Evolutionary conservation across 441 rosid species (phyloP), one percentile per base, ranked within the genome.

Genomic region (Croton setiger): DNA sequence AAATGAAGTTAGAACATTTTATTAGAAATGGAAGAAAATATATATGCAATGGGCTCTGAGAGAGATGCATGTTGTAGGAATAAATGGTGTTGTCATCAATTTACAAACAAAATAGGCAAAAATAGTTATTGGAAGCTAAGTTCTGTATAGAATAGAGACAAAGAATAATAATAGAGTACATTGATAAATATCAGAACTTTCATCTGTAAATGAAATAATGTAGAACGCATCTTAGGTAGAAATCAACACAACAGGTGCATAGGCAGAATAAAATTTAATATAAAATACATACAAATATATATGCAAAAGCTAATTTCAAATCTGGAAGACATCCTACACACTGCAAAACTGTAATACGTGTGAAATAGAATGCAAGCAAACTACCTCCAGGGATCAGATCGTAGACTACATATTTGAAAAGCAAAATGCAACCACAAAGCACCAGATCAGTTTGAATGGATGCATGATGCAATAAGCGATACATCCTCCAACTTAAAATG

Each of bases 1-100:
- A 51, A 21, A 69, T 48, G 62, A 47, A 60, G 64, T 72, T 52
- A 78, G 70, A 51, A 36, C 66, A 77, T 51, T 35, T 49, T 31
- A 59, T 64, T 64, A n/a, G 9, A 1, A 23, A 31, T 15, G 17
- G 27, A 17, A 37, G 4, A 66, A 18, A n/a, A 12, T 3, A 37
- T 39, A 68, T 17, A 61, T 49, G 52, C 20, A 37, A 49, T 27
- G 10, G 37, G 48, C 53, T 61, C 41, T 62, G 31, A 58, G 44
- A n/a, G 12, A 3, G 21, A 20, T 45, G 27, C 31, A 43, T 4
- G 20, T 41, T 23, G 37, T 14, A 55, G 14, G 14, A 33, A 21
- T 3, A 31, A 33, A 44, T 17, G n/a, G 33, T 56, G 43, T 66
- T 13, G 60, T 54, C 21, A 67, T 27, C 41, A 55, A 10, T 37